Base-by-base conservation (phyloP, 148 eudicot species). In the Amaranthus cruentus region DNA sequence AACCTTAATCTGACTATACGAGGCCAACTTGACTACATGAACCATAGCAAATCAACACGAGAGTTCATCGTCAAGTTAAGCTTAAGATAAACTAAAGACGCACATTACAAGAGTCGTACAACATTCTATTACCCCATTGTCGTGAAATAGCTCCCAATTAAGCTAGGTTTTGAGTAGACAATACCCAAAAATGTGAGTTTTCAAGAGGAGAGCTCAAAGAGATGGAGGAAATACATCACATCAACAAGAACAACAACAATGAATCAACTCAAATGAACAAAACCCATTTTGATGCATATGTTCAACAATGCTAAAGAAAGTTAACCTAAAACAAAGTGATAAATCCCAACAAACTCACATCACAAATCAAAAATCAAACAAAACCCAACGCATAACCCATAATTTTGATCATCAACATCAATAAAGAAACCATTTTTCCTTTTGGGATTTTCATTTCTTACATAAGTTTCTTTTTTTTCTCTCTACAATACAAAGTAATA, bases 401-500 rank as follows among this genome's bases (percentile, higher is more conserved):
- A 15, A 42, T 3, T 13, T 14, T 43, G 3, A 76, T 60, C 73
- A 68, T 58, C 50, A 76, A 28, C 53, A 55, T 42, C 43, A 63
- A 59, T 46, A 60, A 46, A 53, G 69, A 14, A 63, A 62, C 51
- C 50, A 15, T 9, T n/a, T 18, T 51, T 50, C n/a, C 15, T 6
- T 9, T 14, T 7, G 21, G 21, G 5, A 15, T 60, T 55, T 68
- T 75, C 73, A 78, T 78, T 66, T 67, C 72, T 56, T 28, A 66
- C 61, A 49, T 54, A 59, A 78, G 38, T 73, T 73, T 68, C 64
- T 66, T 58, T 65, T n/a, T 8, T 11, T 21, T 53, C 67, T 44
- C 70, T 73, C 80, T 72, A 72, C 67, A 78, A 76, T 78, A 78
- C 72, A 78, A 44, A 70, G 75, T 73, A 59, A 48, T 43, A 61